These are phyloP conservation scores for Xylaria grammica DNA, from an alignment of 495 filamentous ascomycete species.

Conservation along the genomic window DNA sequence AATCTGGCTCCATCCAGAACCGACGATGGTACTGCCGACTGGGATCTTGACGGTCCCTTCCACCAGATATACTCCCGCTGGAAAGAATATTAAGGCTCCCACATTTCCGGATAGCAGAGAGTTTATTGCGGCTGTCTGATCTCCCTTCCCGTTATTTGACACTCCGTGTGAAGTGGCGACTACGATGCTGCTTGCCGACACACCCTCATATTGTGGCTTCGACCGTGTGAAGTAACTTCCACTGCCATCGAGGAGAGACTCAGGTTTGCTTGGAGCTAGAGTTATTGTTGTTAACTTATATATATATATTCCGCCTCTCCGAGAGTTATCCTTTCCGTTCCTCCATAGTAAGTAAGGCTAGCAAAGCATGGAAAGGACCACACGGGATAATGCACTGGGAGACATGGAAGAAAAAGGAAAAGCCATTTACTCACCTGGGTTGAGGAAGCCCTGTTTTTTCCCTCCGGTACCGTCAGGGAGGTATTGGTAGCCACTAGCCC, in stretches of 20 bases:
- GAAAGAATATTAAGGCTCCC: constrained; percentile 21
- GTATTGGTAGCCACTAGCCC: neutral
- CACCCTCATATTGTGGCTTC: neutral
- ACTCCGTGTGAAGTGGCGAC: neutral
- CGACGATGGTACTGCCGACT: constrained; percentile 48
- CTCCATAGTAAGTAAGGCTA: no score
- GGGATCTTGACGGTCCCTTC: constrained; percentile 45
- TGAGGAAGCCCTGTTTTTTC: neutral
- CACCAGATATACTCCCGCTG: constrained; percentile 40
- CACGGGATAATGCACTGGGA: no score
- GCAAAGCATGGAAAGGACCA: no score
- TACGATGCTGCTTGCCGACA: neutral
- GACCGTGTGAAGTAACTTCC: neutral
- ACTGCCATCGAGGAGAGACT: neutral
- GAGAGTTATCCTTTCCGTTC: no score
- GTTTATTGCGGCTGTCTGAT: constrained; percentile 17
- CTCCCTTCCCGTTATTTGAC: constrained; percentile 9
- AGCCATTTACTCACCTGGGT: no score
- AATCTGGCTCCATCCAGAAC: constrained; percentile 37
- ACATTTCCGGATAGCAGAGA: neutral
- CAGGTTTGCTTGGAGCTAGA: neutral
- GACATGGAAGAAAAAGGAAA: no score
- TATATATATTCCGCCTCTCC: no score
- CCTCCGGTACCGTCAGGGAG: neutral
- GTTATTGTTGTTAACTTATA: no score